Evolutionary conservation across 768 basidiomycete genomes (phyloP).

Genomic region (Coprinellus micaceus): DNA sequence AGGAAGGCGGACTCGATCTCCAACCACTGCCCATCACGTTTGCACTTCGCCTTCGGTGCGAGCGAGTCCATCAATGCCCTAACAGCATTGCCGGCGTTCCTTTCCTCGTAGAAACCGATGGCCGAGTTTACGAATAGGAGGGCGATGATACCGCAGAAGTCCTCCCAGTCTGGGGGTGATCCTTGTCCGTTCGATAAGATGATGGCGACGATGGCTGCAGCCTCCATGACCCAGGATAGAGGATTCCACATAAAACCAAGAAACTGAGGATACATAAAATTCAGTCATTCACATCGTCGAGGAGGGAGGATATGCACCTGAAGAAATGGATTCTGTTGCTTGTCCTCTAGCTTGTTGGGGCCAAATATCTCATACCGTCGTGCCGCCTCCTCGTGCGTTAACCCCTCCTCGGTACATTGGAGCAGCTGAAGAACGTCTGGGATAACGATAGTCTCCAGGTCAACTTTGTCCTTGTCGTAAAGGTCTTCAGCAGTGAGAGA

Average conservation of each 20-base stretch:
- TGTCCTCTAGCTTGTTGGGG: slow-evolving; percentile 89
- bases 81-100: slow-evolving; percentile 96
- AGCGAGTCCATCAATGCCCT: slow-evolving; percentile 99
- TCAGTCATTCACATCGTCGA: slow-evolving; percentile 1
- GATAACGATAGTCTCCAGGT: slow-evolving; percentile 93
- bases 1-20: slow-evolving; percentile 90
- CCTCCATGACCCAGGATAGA: slow-evolving; percentile 99
- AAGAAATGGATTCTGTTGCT: slow-evolving; percentile 88
- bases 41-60: slow-evolving; percentile 94
- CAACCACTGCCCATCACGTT: slow-evolving; percentile 77
- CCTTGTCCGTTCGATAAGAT: slow-evolving; percentile 90
- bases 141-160: slow-evolving; percentile 94
- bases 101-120: slow-evolving; percentile 98
- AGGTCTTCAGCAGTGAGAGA: slow-evolving; percentile 90
- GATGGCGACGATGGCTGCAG: slow-evolving; percentile 90
- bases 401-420: slow-evolving; percentile 83
- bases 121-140: slow-evolving; percentile 91
- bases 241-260: slow-evolving; percentile 99
- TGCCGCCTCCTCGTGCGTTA: slow-evolving; percentile 65
- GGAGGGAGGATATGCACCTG: slow-evolving; percentile 49
- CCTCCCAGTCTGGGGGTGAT: slow-evolving; percentile 90
- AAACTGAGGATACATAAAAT: slow-evolving; percentile 46
- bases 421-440: slow-evolving; percentile 96
- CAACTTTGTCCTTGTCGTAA: slow-evolving; percentile 99
- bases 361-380: slow-evolving; percentile 92